A percentile compares a stretch with the other conserved stretches of the same genome.
These are phyloP conservation scores for Hylodesmum podocarpum DNA, from an alignment of 306 rosid genomes.

Conservation along the genomic window DNA sequence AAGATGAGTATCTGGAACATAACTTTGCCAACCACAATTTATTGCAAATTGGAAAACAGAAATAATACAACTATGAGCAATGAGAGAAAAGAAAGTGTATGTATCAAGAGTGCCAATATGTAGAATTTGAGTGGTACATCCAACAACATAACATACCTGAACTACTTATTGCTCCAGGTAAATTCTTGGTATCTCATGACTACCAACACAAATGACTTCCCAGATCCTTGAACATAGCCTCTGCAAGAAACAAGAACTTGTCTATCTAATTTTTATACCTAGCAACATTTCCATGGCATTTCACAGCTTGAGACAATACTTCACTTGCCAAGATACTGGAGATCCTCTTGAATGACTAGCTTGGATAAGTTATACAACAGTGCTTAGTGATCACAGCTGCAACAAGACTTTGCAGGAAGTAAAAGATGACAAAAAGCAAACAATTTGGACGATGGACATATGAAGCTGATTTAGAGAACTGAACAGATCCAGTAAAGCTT, in stretches of 20 bases:
- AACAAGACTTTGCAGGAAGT: slow-evolving; percentile 43
- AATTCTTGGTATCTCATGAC: slow-evolving; percentile 40
- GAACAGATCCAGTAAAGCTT: slow-evolving; percentile 92
- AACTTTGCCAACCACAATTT: background rate
- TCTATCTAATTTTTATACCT: slow-evolving; percentile 42
- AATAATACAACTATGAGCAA: background rate
- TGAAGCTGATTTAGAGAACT: slow-evolving; percentile 70
- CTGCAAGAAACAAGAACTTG: slow-evolving; percentile 23
- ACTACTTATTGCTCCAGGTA: slow-evolving; percentile 37
- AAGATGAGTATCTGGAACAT: slow-evolving; percentile 11
- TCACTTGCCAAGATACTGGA: slow-evolving; percentile 35
- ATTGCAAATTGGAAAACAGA: slow-evolving; percentile 18
- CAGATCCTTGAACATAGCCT: slow-evolving; percentile 41
- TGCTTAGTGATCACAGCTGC: slow-evolving; percentile 34
- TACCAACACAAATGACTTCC: slow-evolving; percentile 35
- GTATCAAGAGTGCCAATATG: slow-evolving; percentile 16
- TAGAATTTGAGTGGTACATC: slow-evolving; percentile 20
- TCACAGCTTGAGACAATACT: slow-evolving; percentile 34
- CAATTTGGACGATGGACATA: slow-evolving; percentile 36
- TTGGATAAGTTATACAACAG: slow-evolving; percentile 31
- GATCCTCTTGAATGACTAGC: slow-evolving; percentile 45
- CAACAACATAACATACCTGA: slow-evolving; percentile 52
- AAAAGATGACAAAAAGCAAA: slow-evolving; percentile 36
- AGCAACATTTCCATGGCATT: slow-evolving; percentile 39
- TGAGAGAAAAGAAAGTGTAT: background rate